phyloP scores from a whole-genome alignment of 2,329 filamentous ascomycete genomes.

The Aspergillus niger region DNA sequence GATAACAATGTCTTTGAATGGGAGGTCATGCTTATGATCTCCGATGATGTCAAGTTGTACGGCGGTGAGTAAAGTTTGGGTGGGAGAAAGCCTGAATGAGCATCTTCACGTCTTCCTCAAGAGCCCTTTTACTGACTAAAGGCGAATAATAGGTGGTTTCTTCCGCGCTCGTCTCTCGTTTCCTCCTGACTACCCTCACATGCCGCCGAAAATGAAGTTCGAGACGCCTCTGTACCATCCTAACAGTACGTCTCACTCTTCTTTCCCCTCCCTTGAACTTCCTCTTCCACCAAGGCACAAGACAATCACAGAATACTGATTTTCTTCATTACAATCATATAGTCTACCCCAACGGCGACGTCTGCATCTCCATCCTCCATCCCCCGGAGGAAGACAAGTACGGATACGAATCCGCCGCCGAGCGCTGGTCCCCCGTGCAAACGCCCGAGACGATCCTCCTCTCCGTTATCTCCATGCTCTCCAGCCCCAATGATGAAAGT shows the following conservation, averaged over 20 bases:
- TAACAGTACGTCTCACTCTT: constrained; percentile 63
- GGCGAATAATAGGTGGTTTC: constrained; percentile 68
- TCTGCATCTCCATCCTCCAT: constrained; percentile 97
- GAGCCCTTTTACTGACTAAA: no score
- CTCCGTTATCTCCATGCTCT: constrained; percentile 88
- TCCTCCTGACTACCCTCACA: constrained; percentile 79
- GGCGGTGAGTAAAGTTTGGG: constrained; percentile 63
- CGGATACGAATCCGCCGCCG: constrained; percentile 85
- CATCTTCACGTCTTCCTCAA: not conserved
- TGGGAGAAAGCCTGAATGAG: no score
- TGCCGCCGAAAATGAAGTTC: constrained; percentile 88
- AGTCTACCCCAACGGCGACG: constrained; percentile 81
- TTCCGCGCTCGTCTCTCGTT: constrained; percentile 86
- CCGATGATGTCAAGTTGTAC: constrained; percentile 89
- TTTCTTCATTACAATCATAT: not conserved
- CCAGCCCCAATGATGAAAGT: constrained; percentile 91
- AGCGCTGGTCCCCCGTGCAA: constrained; percentile 94
- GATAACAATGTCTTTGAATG: constrained; percentile 91
- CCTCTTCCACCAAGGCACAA: not conserved
- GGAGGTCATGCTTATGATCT: constrained; percentile 99
- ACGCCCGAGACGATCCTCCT: constrained; percentile 92
- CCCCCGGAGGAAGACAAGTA: constrained; percentile 91
- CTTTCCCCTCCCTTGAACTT: constrained; percentile 14
- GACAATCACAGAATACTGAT: not conserved
- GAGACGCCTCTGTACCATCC: constrained; percentile 87